A percentile compares a stretch with the other conserved stretches of the same genome.
phyloP scores from a whole-genome alignment of 106 monocot species.

The Acorus gramineus region DNA sequence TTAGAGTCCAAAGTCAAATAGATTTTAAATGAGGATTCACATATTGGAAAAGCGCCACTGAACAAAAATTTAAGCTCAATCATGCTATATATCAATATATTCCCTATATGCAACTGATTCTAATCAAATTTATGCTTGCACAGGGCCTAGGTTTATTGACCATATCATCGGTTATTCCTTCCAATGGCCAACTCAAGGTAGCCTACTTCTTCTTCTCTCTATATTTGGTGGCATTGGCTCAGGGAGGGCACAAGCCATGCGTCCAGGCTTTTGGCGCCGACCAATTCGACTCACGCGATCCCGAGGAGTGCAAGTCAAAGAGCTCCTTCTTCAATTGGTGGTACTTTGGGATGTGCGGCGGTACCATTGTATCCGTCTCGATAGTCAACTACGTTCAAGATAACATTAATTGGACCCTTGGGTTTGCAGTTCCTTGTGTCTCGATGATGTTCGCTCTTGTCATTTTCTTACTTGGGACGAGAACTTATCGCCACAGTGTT shows the following conservation, averaged over 20 bases:
- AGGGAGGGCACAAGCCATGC: slow-evolving; percentile 72
- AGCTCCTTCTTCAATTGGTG: slow-evolving; percentile 89
- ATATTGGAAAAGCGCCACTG: no score
- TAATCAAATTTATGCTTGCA: no score
- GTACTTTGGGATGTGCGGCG: slow-evolving; percentile 38
- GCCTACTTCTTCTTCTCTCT: slow-evolving; percentile 53
- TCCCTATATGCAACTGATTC: no score
- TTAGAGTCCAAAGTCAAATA: no score
- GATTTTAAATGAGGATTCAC: no score
- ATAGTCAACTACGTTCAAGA: slow-evolving; percentile 59
- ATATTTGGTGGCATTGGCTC: slow-evolving; percentile 58
- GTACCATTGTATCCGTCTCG: slow-evolving; percentile 13
- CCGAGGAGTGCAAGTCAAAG: slow-evolving; percentile 33
- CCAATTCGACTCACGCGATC: slow-evolving; percentile 63
- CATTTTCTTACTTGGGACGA: slow-evolving; percentile 53
- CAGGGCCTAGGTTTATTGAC: no score
- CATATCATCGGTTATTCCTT: no score
- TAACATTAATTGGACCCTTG: slow-evolving; percentile 57
- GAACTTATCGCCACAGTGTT: slow-evolving; percentile 36
- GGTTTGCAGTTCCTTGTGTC: slow-evolving; percentile 59
- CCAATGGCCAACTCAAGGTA: slow-evolving; percentile 2
- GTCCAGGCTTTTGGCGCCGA: slow-evolving; percentile 84
- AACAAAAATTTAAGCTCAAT: no score
- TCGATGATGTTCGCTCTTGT: slow-evolving; percentile 40
- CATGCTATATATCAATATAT: no score